Base-by-base conservation (phyloP, 352 stramenopile genomes). In the Globisporangium parvum region DNA sequence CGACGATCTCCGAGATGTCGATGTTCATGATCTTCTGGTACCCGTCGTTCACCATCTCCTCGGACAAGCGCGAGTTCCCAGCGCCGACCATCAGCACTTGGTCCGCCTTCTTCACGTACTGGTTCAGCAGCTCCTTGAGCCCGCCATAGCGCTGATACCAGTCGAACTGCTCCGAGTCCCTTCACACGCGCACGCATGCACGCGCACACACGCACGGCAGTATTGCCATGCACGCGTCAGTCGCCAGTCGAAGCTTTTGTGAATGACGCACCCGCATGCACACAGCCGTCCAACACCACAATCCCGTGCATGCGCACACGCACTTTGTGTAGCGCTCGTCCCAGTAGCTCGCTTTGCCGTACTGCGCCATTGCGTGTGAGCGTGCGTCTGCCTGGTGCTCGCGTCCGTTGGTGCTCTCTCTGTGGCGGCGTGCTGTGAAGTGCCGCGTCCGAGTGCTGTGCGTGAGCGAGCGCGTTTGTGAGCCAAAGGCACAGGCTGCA, bases 1-100 rank as follows among this genome's bases (percentile, higher is more conserved):
- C 75, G 33, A 96, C 88, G 51, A 98, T 89, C 57, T 95, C 79
- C 35, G 93, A 98, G 37, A 98, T 85, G 75, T 98, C 95, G 44
- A 98, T 92, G 73, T 98, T 98, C 61, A 95, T 87, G 67, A 98
- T 90, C 55, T 86, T 96, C 56, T 96, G 84, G 75, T 91, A 98
- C 5, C 88, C 93, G 69, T 98, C 93, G 61, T 97, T 95, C 48
- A 93, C 91, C 92, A 98, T 98, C 57, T 98, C 94, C 66, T 98
- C 94, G 53, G 83, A 97, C 51, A 98, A 66, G 0, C 90, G 75
- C 47, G 93, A 98, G 70, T 98, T 98, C 51, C 94, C 94, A 17
- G 85, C 91, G 45, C 94, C 94, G 10, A 88, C 70, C 85, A 98
- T 97, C 12, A 98, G 75, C 47, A 98, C 87, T 21, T 74, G 60